These are phyloP conservation scores for Kwoniella newhampshirensis DNA, from an alignment of 768 basidiomycete genomes.

Conservation along the genomic window DNA sequence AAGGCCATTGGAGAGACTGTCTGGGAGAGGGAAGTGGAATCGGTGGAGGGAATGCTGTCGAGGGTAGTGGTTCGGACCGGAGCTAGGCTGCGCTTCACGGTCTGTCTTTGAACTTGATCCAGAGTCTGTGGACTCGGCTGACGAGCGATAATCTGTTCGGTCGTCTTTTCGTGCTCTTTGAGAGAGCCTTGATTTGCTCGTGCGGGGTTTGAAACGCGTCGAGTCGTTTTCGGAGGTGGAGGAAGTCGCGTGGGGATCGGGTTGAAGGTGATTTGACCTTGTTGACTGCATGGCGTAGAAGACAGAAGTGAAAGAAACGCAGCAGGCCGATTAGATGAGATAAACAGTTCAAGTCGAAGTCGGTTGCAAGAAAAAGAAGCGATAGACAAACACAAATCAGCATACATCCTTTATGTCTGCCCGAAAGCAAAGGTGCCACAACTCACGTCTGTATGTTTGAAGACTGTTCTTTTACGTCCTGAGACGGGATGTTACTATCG, in stretches of 20 bases:
- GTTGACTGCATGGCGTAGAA: neutral
- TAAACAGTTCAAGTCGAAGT: neutral
- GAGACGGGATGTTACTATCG: conserved; percentile 13
- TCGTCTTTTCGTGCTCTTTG: conserved; percentile 19
- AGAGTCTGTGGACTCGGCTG: conserved; percentile 20
- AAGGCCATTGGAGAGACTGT: conserved; percentile 22
- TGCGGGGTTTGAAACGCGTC: conserved; percentile 7
- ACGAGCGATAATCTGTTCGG: conserved; percentile 3
- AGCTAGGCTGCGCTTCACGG: conserved; percentile 1
- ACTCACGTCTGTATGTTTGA: conserved; percentile 21
- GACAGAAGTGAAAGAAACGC: neutral
- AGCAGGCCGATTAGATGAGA: neutral
- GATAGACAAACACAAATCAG: conserved; percentile 8
- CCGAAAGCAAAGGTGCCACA: neutral
- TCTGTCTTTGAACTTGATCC: conserved; percentile 16
- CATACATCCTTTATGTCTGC: conserved; percentile 1
- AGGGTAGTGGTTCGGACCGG: conserved; percentile 7
- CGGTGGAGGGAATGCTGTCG: neutral
- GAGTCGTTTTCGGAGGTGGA: conserved; percentile 16
- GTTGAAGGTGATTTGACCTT: conserved; percentile 16
- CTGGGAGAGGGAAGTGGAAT: conserved; percentile 7
- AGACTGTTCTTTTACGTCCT: conserved; percentile 21
- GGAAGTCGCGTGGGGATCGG: conserved; percentile 20
- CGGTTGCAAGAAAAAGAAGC: conserved; percentile 1
- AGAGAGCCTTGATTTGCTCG: conserved; percentile 15